phyloP scores from a whole-genome alignment of 495 filamentous ascomycete genomes.

The Zalerion maritima region DNA sequence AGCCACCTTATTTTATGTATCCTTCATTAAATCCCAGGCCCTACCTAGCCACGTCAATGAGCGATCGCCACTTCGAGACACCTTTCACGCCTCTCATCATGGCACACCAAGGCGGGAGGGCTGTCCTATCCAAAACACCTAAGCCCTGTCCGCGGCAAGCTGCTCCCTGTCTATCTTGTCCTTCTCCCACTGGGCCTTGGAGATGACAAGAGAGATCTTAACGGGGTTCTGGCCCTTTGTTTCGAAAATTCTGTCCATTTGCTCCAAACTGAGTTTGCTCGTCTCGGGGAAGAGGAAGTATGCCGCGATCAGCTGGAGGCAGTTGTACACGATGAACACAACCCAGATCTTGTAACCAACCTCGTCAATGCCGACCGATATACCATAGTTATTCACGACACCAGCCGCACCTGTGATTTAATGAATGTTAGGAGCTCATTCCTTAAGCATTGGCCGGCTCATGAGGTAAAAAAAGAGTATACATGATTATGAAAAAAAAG shows the following conservation, averaged over 20 bases:
- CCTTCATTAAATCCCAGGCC: too few species aligned
- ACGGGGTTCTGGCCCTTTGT: slow-evolving; percentile 27
- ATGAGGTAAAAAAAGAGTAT: neutral
- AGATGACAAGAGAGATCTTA: slow-evolving; percentile 30
- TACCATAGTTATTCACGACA: slow-evolving; percentile 25
- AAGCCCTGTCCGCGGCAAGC: too few species aligned
- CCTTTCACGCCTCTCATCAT: too few species aligned
- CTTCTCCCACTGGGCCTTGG: slow-evolving; percentile 27
- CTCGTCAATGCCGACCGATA: slow-evolving; percentile 25
- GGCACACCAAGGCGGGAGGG: too few species aligned
- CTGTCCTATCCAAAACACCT: too few species aligned
- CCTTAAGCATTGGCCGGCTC: too few species aligned
- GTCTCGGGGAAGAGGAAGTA: slow-evolving; percentile 32
- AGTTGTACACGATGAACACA: slow-evolving; percentile 29
- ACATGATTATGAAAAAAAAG: neutral
- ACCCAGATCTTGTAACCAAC: slow-evolving; percentile 32
- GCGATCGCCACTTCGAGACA: too few species aligned
- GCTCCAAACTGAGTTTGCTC: slow-evolving; percentile 21
- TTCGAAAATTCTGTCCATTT: slow-evolving; percentile 31
- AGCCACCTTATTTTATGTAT: too few species aligned
- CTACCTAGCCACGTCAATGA: too few species aligned
- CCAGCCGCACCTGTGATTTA: slow-evolving; percentile 27
- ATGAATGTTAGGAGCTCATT: too few species aligned
- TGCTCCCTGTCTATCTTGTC: slow-evolving; percentile 6
- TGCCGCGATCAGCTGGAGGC: slow-evolving; percentile 22